Base-by-base conservation (phyloP, 768 basidiomycete species). In the Lactarius quietus region DNA sequence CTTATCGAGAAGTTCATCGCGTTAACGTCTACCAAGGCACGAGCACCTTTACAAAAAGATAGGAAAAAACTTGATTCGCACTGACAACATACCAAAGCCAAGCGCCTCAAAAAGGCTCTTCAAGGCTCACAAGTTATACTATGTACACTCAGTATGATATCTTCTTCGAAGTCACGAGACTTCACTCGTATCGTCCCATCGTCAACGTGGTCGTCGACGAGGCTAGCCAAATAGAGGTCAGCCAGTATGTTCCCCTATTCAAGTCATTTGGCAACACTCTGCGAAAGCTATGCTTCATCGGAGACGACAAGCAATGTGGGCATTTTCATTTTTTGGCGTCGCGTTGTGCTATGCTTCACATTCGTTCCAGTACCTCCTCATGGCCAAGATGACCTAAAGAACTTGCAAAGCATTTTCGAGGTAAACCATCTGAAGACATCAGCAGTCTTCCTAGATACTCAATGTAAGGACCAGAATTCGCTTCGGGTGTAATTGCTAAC, bases 61-160 rank as follows among this genome's bases (percentile, higher is more conserved):
- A 39, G 63, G 70, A 7, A 28, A 69, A 14, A 80, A 89, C 59
- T 74, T 86, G 3, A 86, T 93, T 41, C 73, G 78, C 3, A 85
- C 86, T 48, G 73, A 69, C 63, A 73, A 78, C 20, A 75, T 79
- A 26, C 33, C 52, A 0, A 43, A 45, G 8, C 62, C 62, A 51
- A 9, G 57, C 66, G 61, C 67, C 64, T 77, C 9, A 65, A 83
- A 6, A 69, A 71, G 65, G 65, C 69, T n/a, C 71, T 82, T 33
- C 57, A 61, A 29, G 80, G 74, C 26, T 80, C 79, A 48, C 76
- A 82, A 68, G 87, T 93, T 23, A 79, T 92, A 26, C 81, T 94
- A 0, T 90, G 88, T 71, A 93, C 92, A 26, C 75, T 92, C 0
- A 83, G 83, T 74, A 94, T 93, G 90, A 81, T 93, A 1, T 86